Evolutionary conservation across 371 early-diverging fungal genomes (phyloP).

Genomic region (Coemansia sp.): DNA sequence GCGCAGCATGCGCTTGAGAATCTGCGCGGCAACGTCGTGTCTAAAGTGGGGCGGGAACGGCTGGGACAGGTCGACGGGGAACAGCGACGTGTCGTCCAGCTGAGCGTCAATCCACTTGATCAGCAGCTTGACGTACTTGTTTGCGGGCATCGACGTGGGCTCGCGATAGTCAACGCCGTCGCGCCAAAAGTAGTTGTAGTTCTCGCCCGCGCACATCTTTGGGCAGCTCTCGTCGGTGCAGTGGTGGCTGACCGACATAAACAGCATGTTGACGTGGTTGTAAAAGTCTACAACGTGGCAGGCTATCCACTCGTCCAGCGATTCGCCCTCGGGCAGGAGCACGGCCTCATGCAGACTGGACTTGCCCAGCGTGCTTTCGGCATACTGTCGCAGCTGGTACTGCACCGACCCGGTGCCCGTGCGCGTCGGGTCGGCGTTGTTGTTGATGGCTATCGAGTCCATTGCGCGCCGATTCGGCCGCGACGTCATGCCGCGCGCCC

Average conservation of each 20-base stretch:
- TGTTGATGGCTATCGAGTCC: slow-evolving; percentile 48
- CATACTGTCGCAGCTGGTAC: slow-evolving; percentile 53
- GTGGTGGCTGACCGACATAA: slow-evolving; percentile 78
- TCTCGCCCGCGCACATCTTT: slow-evolving; percentile 81
- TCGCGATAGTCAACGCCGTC: slow-evolving; percentile 73
- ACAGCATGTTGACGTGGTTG: slow-evolving; percentile 89
- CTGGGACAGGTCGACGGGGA: slow-evolving; percentile 73
- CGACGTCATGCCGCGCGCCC: slow-evolving; percentile 50
- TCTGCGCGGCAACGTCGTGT: slow-evolving; percentile 57
- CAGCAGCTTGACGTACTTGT: slow-evolving; percentile 78
- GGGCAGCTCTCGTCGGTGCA: slow-evolving; percentile 80
- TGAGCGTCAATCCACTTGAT: slow-evolving; percentile 80
- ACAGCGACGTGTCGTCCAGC: slow-evolving; percentile 75
- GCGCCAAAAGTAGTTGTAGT: slow-evolving; percentile 82
- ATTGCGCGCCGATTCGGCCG: slow-evolving; percentile 45
- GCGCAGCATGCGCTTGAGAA: slow-evolving; percentile 78
- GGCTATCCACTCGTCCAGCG: slow-evolving; percentile 84
- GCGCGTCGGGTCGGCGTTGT: slow-evolving; percentile 11
- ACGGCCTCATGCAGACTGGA: slow-evolving; percentile 73
- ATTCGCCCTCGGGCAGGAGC: slow-evolving; percentile 80
- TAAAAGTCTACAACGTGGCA: slow-evolving; percentile 89
- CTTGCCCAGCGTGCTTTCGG: slow-evolving; percentile 69
- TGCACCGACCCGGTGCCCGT: slow-evolving; percentile 43
- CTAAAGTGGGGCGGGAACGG: slow-evolving; percentile 63
- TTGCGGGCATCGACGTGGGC: slow-evolving; percentile 78